Evolutionary conservation across 2,329 filamentous ascomycete genomes (phyloP).

Genomic region (Rasamsonia emersonii): DNA sequence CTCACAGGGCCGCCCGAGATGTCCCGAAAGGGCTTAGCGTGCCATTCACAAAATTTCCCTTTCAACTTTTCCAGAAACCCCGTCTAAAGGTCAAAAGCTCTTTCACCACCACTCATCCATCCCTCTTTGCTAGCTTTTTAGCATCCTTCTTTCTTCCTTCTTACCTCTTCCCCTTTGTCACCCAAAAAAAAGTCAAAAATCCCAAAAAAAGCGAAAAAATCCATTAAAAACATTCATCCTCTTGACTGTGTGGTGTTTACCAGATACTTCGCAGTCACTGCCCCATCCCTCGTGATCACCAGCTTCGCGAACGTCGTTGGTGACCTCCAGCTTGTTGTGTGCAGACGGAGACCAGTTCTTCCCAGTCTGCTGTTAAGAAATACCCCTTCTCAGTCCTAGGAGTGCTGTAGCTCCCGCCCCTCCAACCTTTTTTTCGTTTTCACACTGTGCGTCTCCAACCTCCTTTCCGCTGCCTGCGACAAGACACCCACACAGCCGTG

Average conservation of each 20-base stretch:
- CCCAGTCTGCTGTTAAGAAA: slow-evolving; percentile 1
- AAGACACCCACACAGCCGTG: too few relatives aligned
- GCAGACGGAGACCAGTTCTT: neutral
- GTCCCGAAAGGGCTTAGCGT: slow-evolving; percentile 8
- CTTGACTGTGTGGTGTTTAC: slow-evolving; percentile 25
- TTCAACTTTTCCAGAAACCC: slow-evolving; percentile 27
- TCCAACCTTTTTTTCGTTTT: slow-evolving; percentile 1
- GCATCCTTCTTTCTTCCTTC: slow-evolving; percentile 14
- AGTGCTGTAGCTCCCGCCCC: neutral
- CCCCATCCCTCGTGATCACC: slow-evolving; percentile 12
- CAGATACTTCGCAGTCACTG: slow-evolving; percentile 11
- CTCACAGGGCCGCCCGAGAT: slow-evolving; percentile 1
- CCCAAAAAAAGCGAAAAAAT: slow-evolving; percentile 29
- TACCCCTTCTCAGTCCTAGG: slow-evolving; percentile 1
- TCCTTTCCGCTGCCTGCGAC: slow-evolving; percentile 4
- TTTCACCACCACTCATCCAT: slow-evolving; percentile 10
- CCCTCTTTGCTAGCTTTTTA: slow-evolving; percentile 14
- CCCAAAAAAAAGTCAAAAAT: slow-evolving; percentile 26
- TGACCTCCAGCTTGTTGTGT: slow-evolving; percentile 2
- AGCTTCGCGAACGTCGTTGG: slow-evolving; percentile 5
- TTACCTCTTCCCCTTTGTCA: slow-evolving; percentile 19
- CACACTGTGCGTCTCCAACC: slow-evolving; percentile 1
- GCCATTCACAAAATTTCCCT: slow-evolving; percentile 15
- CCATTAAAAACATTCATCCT: slow-evolving; percentile 21
- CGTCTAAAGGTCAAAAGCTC: slow-evolving; percentile 13